A percentile compares a stretch with the other conserved stretches of the same genome.
Evolutionary conservation across 768 basidiomycete species (phyloP).

Genomic region (Boletus reticuloceps): DNA sequence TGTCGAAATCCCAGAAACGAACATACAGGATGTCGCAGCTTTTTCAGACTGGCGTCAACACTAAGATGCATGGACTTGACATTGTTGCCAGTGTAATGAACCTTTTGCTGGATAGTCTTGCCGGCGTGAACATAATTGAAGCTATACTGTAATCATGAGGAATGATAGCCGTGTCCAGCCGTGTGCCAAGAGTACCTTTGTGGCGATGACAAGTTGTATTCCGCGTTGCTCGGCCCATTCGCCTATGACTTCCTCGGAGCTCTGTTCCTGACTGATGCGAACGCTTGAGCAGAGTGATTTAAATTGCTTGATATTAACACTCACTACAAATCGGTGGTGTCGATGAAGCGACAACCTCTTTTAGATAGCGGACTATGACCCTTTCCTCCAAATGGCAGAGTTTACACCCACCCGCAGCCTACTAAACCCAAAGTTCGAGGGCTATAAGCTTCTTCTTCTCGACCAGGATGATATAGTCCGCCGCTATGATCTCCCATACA

Average conservation of each 20-base stretch:
- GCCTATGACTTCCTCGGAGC: conserved; percentile 49
- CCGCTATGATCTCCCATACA: conserved; percentile 46
- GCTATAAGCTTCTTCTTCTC: conserved; percentile 70
- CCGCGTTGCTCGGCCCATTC: conserved; percentile 45
- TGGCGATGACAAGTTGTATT: conserved; percentile 43
- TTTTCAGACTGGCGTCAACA: too few species aligned
- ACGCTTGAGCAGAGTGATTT: not conserved
- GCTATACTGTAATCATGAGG: too few species aligned
- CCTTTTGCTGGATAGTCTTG: too few species aligned
- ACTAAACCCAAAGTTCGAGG: conserved; percentile 82
- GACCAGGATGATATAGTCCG: conserved; percentile 55
- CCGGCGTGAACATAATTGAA: too few species aligned
- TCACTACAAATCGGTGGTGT: conserved; percentile 45
- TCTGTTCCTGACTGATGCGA: conserved; percentile 43
- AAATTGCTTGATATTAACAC: not conserved
- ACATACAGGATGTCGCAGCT: too few species aligned
- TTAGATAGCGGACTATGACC: conserved; percentile 1
- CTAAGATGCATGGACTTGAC: too few species aligned
- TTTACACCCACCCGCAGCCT: conserved; percentile 52
- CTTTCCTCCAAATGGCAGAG: conserved; percentile 26
- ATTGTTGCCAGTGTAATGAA: too few species aligned
- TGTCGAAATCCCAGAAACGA: too few species aligned
- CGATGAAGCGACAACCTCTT: too few species aligned
- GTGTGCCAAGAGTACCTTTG: too few species aligned
- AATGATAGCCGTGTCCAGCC: too few species aligned